These are phyloP conservation scores for Hysterangium stoloniferum DNA, from an alignment of 768 basidiomycete genomes.

Conservation along the genomic window DNA sequence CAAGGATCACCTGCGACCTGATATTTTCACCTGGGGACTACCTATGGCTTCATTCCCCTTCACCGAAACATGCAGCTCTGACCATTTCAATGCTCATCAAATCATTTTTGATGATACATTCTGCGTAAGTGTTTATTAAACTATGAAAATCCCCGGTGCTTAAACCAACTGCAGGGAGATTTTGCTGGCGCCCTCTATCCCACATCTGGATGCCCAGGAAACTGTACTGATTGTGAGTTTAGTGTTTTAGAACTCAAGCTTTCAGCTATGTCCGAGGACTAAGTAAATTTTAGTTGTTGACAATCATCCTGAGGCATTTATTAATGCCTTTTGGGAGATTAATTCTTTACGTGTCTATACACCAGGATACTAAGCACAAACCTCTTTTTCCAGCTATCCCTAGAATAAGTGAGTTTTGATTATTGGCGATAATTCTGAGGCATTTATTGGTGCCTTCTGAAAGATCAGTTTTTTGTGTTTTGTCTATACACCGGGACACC, in stretches of 20 bases:
- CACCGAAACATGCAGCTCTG: constrained; percentile 41
- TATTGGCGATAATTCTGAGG: constrained; percentile 50
- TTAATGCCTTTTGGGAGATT: constrained; percentile 64
- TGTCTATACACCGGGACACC: constrained; percentile 33
- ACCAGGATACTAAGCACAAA: background rate
- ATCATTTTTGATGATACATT: constrained; percentile 56
- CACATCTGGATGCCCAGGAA: constrained; percentile 29
- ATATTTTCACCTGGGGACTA: constrained; percentile 29
- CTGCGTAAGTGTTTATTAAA: constrained; percentile 36
- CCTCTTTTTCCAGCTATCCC: background rate
- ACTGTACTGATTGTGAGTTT: constrained; percentile 41
- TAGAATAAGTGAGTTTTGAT: constrained; percentile 24
- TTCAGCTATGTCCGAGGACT: background rate
- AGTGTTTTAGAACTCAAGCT: background rate
- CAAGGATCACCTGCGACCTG: constrained; percentile 3
- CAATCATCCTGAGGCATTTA: constrained; percentile 50
- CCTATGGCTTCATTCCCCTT: constrained; percentile 45
- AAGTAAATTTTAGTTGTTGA: constrained; percentile 38
- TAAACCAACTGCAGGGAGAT: constrained; percentile 37
- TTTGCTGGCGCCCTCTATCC: constrained; percentile 41
- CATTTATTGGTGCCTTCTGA: constrained; percentile 63
- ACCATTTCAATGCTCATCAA: constrained; percentile 43
- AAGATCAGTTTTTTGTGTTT: constrained; percentile 53
- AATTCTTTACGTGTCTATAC: constrained; percentile 49
- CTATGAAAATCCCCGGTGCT: background rate